phyloP scores from a whole-genome alignment of 1,139 yeast genomes.

The Candida tetrigidarum region DNA sequence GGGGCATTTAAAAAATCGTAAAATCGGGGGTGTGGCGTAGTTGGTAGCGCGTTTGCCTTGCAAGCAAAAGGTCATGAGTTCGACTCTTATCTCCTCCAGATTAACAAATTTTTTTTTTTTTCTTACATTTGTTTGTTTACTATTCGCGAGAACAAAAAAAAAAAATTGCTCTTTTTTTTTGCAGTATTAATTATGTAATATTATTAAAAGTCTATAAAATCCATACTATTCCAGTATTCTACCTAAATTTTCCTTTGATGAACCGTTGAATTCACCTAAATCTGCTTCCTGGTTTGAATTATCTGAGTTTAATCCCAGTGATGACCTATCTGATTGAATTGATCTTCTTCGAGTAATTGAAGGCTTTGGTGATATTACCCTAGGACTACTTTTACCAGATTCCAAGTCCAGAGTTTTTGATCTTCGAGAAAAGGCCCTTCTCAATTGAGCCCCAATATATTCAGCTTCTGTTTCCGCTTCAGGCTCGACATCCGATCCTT shows the following conservation, averaged over 20 bases:
- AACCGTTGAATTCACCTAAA: background rate
- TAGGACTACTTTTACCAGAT: constrained; percentile 2
- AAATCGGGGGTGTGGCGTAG: constrained; percentile 67
- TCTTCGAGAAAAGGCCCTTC: constrained; percentile 19
- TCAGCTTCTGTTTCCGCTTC: constrained; percentile 25
- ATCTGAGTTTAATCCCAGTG: background rate
- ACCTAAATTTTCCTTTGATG: constrained; percentile 3
- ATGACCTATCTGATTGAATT: background rate
- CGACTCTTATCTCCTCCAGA: constrained; percentile 67
- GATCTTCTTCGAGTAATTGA: constrained; percentile 3
- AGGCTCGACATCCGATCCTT: too few species aligned
- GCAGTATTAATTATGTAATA: background rate
- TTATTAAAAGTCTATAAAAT: background rate
- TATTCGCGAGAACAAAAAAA: too few species aligned
- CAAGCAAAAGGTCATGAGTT: constrained; percentile 69
- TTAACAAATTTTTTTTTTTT: constrained; percentile 19
- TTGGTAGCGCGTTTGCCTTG: constrained; percentile 75
- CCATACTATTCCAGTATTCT: constrained; percentile 6
- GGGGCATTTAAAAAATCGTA: too few species aligned
- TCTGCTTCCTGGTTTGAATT: constrained; percentile 3
- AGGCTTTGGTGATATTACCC: background rate
- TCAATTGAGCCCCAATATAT: constrained; percentile 34
- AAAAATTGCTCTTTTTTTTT: constrained; percentile 20
- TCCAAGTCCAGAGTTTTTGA: constrained; percentile 12
- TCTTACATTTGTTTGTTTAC: background rate